Evolutionary conservation across 495 filamentous ascomycete species (phyloP).

Genomic region (Trichoderma virens): DNA sequence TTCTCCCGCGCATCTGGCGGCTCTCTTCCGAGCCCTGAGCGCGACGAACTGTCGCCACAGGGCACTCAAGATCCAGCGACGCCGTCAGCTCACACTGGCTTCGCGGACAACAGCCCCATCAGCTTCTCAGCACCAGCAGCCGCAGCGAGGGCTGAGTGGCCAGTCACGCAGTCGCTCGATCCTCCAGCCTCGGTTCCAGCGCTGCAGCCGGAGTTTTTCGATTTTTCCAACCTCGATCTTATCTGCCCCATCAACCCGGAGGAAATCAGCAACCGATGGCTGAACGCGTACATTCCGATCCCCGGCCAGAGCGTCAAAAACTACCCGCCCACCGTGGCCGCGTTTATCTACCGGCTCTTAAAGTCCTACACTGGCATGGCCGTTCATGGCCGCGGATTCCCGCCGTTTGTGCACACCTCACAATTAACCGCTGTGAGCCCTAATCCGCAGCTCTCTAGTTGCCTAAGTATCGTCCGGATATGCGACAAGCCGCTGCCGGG

Average conservation of each 20-base stretch:
- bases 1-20: conserved; percentile 1
- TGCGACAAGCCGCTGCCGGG: conserved; percentile 33
- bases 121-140: not conserved
- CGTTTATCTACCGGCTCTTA: conserved; percentile 35
- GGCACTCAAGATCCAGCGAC: not conserved
- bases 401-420: conserved; percentile 33
- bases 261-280: conserved; percentile 39
- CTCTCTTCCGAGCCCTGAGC: conserved; percentile 10
- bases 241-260: conserved; percentile 36
- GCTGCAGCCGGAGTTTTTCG: conserved; percentile 8
- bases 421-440: conserved; percentile 23
- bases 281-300: conserved; percentile 35
- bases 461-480: conserved; percentile 35
- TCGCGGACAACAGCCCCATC: not conserved
- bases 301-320: conserved; percentile 32
- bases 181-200: not conserved
- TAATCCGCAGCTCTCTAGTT: conserved; percentile 31
- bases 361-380: conserved; percentile 34
- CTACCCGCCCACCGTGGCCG: conserved; percentile 25
- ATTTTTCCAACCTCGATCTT: conserved; percentile 26
- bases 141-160: not conserved
- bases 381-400: conserved; percentile 29
- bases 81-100: not conserved
- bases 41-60: conserved; percentile 5
- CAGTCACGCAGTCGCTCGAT: not conserved